phyloP scores from a whole-genome alignment of 2,329 filamentous ascomycete genomes.

The Verticillium albo-atrum region DNA sequence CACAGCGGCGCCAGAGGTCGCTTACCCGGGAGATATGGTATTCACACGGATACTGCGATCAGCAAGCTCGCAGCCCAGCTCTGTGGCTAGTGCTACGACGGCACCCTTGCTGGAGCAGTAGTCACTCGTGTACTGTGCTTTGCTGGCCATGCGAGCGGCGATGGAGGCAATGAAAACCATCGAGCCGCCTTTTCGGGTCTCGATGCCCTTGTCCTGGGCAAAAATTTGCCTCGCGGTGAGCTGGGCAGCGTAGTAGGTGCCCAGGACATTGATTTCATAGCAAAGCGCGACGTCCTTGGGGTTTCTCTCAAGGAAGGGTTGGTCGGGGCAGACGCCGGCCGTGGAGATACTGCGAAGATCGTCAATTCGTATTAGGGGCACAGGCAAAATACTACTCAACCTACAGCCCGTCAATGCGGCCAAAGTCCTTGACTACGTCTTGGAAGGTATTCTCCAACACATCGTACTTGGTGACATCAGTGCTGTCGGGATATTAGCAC shows the following conservation, averaged over 20 bases:
- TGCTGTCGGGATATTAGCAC: too few relatives aligned
- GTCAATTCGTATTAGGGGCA: too few relatives aligned
- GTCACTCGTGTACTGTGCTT: constrained; percentile 23
- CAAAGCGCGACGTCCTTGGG: constrained; percentile 18
- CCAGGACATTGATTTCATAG: constrained; percentile 21
- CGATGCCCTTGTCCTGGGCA: constrained; percentile 17
- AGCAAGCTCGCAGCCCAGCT: constrained; percentile 29
- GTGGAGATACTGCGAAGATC: constrained; percentile 17
- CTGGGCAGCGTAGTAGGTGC: constrained; percentile 29
- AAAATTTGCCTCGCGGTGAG: constrained; percentile 29
- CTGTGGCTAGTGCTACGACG: constrained; percentile 37
- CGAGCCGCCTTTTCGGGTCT: constrained; percentile 19
- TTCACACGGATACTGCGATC: constrained; percentile 30
- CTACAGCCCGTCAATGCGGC: neutral
- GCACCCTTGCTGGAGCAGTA: constrained; percentile 44
- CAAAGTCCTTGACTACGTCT: too few relatives aligned
- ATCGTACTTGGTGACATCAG: too few relatives aligned
- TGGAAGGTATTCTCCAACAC: too few relatives aligned
- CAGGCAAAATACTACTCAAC: too few relatives aligned
- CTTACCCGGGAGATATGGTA: constrained; percentile 31
- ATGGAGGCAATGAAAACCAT: constrained; percentile 28
- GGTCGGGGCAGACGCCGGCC: constrained; percentile 21
- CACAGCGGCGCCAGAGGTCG: too few relatives aligned
- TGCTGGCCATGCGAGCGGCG: constrained; percentile 22
- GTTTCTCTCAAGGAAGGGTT: constrained; percentile 19